Evolutionary conservation across 2,329 filamentous ascomycete genomes (phyloP).

Genomic region (Sporothrix phasma): DNA sequence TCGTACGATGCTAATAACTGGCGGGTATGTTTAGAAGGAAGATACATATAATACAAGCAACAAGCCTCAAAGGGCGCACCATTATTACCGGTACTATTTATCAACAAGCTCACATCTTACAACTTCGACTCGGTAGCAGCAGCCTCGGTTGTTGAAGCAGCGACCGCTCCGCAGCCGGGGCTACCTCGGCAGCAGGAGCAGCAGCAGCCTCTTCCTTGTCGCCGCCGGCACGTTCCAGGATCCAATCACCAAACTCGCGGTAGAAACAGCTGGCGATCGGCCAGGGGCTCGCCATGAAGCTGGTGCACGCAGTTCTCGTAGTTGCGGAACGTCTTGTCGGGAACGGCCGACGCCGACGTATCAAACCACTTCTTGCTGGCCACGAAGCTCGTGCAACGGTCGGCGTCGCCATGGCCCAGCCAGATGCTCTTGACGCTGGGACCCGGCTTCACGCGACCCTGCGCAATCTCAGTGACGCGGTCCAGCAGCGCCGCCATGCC

Average conservation of each 20-base stretch:
- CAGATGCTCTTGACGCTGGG: slow-evolving; percentile 53
- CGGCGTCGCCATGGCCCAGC: slow-evolving; percentile 66
- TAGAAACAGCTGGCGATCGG: slow-evolving; percentile 43
- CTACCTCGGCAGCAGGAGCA: not conserved
- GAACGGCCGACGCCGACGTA: slow-evolving; percentile 36
- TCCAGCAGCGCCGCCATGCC: slow-evolving; percentile 70
- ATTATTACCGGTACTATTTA: not conserved
- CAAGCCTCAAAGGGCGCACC: not conserved
- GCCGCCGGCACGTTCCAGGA: slow-evolving; percentile 37
- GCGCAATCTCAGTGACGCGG: slow-evolving; percentile 51
- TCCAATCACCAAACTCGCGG: slow-evolving; percentile 56
- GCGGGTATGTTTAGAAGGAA: not conserved
- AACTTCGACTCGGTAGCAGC: slow-evolving; percentile 5
- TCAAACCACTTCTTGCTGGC: slow-evolving; percentile 57
- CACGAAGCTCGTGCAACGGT: slow-evolving; percentile 57
- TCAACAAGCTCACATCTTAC: not conserved
- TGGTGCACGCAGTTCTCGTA: slow-evolving; percentile 77
- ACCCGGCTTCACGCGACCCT: slow-evolving; percentile 43
- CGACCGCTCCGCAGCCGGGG: not conserved
- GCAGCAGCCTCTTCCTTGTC: not conserved
- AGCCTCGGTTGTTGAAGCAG: not conserved
- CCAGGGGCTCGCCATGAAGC: slow-evolving; percentile 46
- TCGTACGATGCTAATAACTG: not conserved
- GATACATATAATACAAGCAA: not conserved
- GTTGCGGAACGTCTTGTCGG: slow-evolving; percentile 59